Conservation (phyloP, 176 grass and related monocot species). For the Oryza meridionalis region DNA sequence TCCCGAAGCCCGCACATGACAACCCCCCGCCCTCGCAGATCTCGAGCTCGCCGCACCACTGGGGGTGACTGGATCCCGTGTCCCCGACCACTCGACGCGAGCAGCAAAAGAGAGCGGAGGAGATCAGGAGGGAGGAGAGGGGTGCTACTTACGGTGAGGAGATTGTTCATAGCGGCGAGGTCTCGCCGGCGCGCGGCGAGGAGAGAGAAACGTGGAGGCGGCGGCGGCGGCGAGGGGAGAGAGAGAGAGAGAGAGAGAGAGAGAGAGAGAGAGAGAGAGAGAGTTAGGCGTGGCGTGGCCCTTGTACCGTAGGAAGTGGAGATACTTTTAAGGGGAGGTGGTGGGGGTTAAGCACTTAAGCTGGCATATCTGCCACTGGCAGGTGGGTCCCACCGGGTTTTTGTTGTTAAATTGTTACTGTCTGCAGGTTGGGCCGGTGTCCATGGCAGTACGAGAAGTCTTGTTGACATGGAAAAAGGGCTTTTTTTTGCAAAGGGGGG, state of each 20-base stretch:
- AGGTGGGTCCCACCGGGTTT: not conserved
- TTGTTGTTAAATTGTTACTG: not conserved
- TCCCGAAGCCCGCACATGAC: not conserved
- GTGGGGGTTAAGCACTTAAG: not conserved
- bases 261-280: slow-evolving; percentile 14
- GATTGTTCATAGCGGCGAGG: slow-evolving; percentile 69
- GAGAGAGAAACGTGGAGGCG: slow-evolving; percentile 36
- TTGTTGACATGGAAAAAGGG: not conserved
- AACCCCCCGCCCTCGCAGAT: slow-evolving; percentile 32
- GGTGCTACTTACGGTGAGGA: slow-evolving; percentile 54
- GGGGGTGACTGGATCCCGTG: slow-evolving; percentile 44
- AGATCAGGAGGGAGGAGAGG: not conserved
- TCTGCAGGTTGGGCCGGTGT: not conserved
- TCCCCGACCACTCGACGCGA: not conserved
- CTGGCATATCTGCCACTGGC: not conserved
- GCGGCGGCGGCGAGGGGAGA: slow-evolving; percentile 12
- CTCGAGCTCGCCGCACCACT: slow-evolving; percentile 29
- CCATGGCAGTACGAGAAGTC: not conserved
- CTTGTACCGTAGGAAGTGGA: slow-evolving; percentile 38
- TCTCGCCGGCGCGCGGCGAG: slow-evolving; percentile 26
- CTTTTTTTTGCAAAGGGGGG: too few relatives aligned
- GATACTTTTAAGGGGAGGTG: slow-evolving; percentile 14
- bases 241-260: too few relatives aligned
- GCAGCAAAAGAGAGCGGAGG: not conserved
- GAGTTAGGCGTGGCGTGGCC: slow-evolving; percentile 29